Conservation (phyloP, 768 basidiomycete species). For the Suillus decipiens region DNA sequence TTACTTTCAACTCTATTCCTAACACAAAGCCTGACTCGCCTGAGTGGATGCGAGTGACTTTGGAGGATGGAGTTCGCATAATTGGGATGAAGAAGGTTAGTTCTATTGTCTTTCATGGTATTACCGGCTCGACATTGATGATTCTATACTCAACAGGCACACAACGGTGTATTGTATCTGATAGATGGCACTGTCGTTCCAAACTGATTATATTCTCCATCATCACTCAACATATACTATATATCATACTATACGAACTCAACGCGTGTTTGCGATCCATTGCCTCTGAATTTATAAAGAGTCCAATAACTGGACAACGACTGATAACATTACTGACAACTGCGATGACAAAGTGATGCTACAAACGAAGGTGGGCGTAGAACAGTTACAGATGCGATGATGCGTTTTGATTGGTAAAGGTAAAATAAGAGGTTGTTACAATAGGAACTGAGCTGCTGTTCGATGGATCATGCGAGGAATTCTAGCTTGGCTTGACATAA, state of each 20-base stretch:
- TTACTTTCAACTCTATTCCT: slow-evolving; percentile 48
- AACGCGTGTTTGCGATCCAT: background rate
- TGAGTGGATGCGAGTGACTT: slow-evolving; percentile 59
- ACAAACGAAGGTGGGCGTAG: slow-evolving; percentile 32
- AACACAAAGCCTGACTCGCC: slow-evolving; percentile 37
- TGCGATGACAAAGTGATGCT: slow-evolving; percentile 16
- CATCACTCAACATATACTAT: background rate
- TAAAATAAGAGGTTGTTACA: slow-evolving; percentile 14
- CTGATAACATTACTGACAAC: slow-evolving; percentile 9
- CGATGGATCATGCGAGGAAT: slow-evolving; percentile 23
- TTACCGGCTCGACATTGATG: slow-evolving; percentile 1
- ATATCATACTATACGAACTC: background rate
- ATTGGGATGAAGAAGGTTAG: slow-evolving; percentile 62
- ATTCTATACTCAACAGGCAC: slow-evolving; percentile 31
- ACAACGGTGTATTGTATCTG: slow-evolving; percentile 17
- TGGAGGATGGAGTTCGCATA: slow-evolving; percentile 60
- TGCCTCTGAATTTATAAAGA: background rate
- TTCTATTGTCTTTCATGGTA: background rate
- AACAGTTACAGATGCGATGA: slow-evolving; percentile 22
- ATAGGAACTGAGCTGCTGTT: slow-evolving; percentile 28
- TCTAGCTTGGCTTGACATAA: slow-evolving; percentile 24
- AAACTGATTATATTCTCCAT: background rate
- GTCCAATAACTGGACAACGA: slow-evolving; percentile 2
- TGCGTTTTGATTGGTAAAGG: slow-evolving; percentile 23
- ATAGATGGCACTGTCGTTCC: background rate